Base-by-base conservation (phyloP, 495 filamentous ascomycete genomes). In the Bryoglossum gracile region DNA sequence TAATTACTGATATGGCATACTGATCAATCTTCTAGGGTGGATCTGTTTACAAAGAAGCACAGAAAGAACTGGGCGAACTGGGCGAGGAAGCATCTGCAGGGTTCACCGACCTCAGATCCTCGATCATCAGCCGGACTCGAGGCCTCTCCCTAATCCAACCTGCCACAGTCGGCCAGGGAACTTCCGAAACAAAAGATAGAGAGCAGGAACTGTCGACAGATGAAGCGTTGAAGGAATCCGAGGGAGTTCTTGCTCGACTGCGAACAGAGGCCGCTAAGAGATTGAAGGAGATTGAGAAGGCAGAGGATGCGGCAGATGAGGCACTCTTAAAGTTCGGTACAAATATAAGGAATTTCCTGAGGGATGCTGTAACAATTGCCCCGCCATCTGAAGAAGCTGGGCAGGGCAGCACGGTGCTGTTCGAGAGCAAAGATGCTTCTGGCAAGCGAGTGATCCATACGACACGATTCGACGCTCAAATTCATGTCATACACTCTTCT, bases 221-320 rank as follows among this genome's bases (percentile, higher is more conserved):
- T 28, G 80, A 80, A 33, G 70, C 73, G 25, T 59, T 76, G 38
- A 71, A 77, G 43, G 81, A 85, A 51, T 79, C 81, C 19, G 86
- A 89, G 56, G 77, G 82, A 10, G 82, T 94, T 50, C 80, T 97
- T 40, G 80, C 87, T n/a, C 78, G 87, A 30, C 80, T 98, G 62
- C 82, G 82, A 42, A 70, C 74, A 22, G 88, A 94, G 61, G 92
- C 92, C 13, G 73, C 84, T 8, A 86, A 88, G 60, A 80, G 87
- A 41, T 72, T 98, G 33, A 90, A 86, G 59, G 91, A 96, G 57
- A 84, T 98, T 24, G 86, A 97, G 60, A 83, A 83, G 55, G 92
- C 91, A 33, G 92, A 98, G 65, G 90, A 95, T 59, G 90, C 90
- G n/a, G 92, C 92, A 16, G 92, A 98, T 64, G 94, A 95, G 63